phyloP scores from a whole-genome alignment of 108 stramenopile genomes.

The Cyclotella atomus region DNA sequence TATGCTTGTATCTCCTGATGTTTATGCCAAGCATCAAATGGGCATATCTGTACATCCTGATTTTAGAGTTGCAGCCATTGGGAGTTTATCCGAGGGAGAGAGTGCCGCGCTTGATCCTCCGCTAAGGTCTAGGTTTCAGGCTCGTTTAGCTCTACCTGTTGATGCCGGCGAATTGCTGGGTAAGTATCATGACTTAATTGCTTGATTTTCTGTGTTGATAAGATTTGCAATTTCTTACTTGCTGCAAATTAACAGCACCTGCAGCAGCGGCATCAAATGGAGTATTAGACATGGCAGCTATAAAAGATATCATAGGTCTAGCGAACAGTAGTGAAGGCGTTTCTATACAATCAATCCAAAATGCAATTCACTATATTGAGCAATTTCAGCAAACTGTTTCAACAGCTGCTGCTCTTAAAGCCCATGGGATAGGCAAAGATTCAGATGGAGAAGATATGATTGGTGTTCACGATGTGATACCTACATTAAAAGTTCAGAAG shows the following conservation, averaged over 20 bases:
- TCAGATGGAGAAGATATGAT: slow-evolving; percentile 29
- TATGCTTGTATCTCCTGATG: slow-evolving; percentile 38
- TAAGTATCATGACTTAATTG: background rate
- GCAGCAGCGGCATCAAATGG: slow-evolving; percentile 38
- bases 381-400: slow-evolving; percentile 32
- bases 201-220: too few relatives aligned
- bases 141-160: slow-evolving; percentile 34
- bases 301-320: slow-evolving; percentile 36
- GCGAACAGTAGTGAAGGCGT: slow-evolving; percentile 29
- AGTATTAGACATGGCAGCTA: slow-evolving; percentile 12
- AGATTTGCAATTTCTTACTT: too few relatives aligned
- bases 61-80: slow-evolving; percentile 86
- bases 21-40: slow-evolving; percentile 22
- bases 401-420: slow-evolving; percentile 37
- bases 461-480: slow-evolving; percentile 33
- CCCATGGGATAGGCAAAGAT: slow-evolving; percentile 47
- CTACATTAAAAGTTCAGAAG: slow-evolving; percentile 6
- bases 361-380: slow-evolving; percentile 42
- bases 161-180: slow-evolving; percentile 44
- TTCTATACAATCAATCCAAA: slow-evolving; percentile 40
- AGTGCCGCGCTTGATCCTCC: slow-evolving; percentile 80
- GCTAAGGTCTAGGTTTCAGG: slow-evolving; percentile 80
- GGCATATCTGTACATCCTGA: slow-evolving; percentile 62
- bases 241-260: slow-evolving; percentile 12
- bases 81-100: slow-evolving; percentile 50